phyloP scores from a whole-genome alignment of 192 early-diverging fungal species.

The Coemansia sp. region DNA sequence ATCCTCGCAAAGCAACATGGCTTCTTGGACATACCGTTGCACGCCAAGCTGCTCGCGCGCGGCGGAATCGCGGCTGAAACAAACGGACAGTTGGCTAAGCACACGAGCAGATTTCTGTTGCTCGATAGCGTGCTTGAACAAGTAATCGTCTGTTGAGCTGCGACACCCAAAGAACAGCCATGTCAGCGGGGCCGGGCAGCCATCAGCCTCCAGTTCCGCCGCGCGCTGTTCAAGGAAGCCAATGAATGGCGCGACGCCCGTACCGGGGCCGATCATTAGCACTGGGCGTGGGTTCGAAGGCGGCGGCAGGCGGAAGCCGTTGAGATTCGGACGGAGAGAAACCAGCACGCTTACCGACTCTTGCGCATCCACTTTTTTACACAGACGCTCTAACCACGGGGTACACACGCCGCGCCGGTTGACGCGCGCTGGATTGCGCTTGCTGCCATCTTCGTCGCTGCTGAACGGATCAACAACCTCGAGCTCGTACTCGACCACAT shows the following conservation, averaged over 20 bases:
- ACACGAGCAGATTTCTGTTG: constrained; percentile 48
- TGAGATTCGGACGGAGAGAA: constrained; percentile 60
- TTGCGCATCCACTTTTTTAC: background rate
- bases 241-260: constrained; percentile 94
- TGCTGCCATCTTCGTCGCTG: constrained; percentile 13
- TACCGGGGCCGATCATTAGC: constrained; percentile 90
- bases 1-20: constrained; percentile 59
- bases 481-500: constrained; percentile 74
- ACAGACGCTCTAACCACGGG: constrained; percentile 75
- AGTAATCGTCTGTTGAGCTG: constrained; percentile 64
- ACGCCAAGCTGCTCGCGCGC: constrained; percentile 55
- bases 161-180: constrained; percentile 88
- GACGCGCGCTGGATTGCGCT: constrained; percentile 15
- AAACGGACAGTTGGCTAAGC: constrained; percentile 63
- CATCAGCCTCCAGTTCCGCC: constrained; percentile 38
- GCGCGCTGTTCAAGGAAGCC: constrained; percentile 84
- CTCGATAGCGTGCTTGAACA: constrained; percentile 70
- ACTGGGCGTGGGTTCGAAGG: constrained; percentile 63
- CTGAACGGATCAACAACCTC: constrained; percentile 41
- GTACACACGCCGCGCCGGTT: constrained; percentile 73
- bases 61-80: constrained; percentile 64
- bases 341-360: constrained; percentile 49
- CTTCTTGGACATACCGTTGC: constrained; percentile 84
- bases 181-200: constrained; percentile 16
- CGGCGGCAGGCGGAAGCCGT: constrained; percentile 64